phyloP scores from a whole-genome alignment of 441 rosid species.

The Rhodomyrtus psidioides region DNA sequence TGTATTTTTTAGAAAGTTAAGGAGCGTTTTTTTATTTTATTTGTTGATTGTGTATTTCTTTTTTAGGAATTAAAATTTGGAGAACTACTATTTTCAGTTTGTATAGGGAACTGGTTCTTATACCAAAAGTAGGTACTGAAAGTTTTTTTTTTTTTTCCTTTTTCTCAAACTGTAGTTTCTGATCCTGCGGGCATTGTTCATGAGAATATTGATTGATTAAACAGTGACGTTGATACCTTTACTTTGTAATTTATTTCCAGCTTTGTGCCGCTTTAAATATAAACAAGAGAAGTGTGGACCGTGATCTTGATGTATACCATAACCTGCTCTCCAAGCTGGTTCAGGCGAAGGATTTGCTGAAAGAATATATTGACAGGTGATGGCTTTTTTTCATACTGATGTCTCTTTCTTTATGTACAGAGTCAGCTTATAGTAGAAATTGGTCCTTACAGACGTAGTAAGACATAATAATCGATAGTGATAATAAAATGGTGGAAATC shows the following conservation, averaged over 20 bases:
- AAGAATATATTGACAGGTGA: conserved; percentile 92
- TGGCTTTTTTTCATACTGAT: background rate
- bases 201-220: background rate
- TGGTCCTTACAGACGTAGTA: background rate
- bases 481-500: background rate
- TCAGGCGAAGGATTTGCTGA: conserved; percentile 92
- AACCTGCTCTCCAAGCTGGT: conserved; percentile 89
- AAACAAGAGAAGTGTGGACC: conserved; percentile 81
- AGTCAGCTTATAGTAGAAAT: background rate
- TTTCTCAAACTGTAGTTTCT: background rate
- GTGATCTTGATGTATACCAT: conserved; percentile 96
- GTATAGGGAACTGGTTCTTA: background rate
- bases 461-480: background rate
- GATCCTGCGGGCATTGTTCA: background rate
- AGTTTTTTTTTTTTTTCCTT: background rate
- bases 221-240: background rate
- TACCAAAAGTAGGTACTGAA: background rate
- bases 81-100: background rate
- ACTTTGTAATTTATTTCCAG: conserved; percentile 22
- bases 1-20: background rate
- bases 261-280: conserved; percentile 88
- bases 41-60: background rate
- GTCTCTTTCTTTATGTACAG: background rate
- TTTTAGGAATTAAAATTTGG: background rate
- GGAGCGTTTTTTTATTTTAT: background rate